A percentile compares a stretch with the other conserved stretches of the same genome.
These are phyloP conservation scores for Sphagnurus paluster DNA, from an alignment of 1,284 basidiomycete species.

Conservation along the genomic window DNA sequence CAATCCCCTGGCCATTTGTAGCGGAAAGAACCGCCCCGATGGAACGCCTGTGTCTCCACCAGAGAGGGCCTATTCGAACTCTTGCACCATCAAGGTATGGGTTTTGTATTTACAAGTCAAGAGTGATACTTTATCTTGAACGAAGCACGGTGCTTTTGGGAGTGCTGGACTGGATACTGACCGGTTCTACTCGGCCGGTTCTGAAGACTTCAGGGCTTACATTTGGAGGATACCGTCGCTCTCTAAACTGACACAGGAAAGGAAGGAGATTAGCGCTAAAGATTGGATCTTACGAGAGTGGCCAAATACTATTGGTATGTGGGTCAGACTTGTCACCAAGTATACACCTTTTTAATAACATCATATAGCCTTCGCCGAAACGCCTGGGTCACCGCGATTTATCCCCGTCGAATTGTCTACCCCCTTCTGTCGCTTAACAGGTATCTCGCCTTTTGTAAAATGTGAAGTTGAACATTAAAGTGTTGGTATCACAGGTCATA, in stretches of 20 bases:
- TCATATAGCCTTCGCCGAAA: constrained; percentile 50
- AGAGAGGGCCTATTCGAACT: constrained; percentile 63
- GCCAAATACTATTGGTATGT: constrained; percentile 40
- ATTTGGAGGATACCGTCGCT: constrained; percentile 72
- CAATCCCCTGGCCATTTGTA: constrained; percentile 68
- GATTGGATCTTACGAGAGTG: constrained; percentile 43
- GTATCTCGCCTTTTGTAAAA: constrained; percentile 28
- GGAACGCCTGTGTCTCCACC: constrained; percentile 45
- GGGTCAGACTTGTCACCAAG: neutral
- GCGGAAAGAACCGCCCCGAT: constrained; percentile 51
- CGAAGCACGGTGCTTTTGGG: constrained; percentile 75
- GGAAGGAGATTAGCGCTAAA: constrained; percentile 39
- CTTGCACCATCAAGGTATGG: constrained; percentile 74
- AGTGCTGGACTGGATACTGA: constrained; percentile 51
- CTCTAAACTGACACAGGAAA: constrained; percentile 39
- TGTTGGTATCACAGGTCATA: constrained; percentile 51
- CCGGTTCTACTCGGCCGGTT: constrained; percentile 67
- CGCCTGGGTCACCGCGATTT: constrained; percentile 35
- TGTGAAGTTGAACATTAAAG: neutral
- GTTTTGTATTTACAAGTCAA: neutral
- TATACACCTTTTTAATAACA: neutral
- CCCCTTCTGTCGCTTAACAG: constrained; percentile 56
- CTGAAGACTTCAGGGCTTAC: constrained; percentile 79
- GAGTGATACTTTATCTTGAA: constrained; percentile 2
- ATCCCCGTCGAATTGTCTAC: constrained; percentile 57